Evolutionary conservation across 768 basidiomycete species (phyloP).

Genomic region (Termitomyces sp.): DNA sequence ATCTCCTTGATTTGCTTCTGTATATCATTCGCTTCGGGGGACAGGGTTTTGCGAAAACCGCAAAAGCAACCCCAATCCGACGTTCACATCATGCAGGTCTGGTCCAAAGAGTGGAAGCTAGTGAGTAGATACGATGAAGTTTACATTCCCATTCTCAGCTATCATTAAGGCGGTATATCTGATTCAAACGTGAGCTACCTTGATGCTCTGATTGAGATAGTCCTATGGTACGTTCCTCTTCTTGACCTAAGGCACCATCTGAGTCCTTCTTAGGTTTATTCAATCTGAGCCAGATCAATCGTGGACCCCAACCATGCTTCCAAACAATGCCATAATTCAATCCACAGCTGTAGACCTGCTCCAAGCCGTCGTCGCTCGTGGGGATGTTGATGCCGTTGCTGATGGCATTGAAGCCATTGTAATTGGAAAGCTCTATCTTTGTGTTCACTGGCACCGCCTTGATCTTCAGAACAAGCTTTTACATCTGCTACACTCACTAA

Average conservation of each 20-base stretch:
- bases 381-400: slow-evolving; percentile 64
- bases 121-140: slow-evolving; percentile 30
- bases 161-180: slow-evolving; percentile 26
- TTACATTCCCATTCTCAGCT: slow-evolving; percentile 1
- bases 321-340: slow-evolving; percentile 62
- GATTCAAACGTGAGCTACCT: slow-evolving; percentile 64
- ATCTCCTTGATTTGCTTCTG: slow-evolving; percentile 73
- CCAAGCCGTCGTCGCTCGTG: slow-evolving; percentile 75
- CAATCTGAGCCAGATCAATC: slow-evolving; percentile 67
- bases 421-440: slow-evolving; percentile 69
- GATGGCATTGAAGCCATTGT: slow-evolving; percentile 66
- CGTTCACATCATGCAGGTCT: slow-evolving; percentile 63
- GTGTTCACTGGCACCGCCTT: slow-evolving; percentile 61
- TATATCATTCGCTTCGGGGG: slow-evolving; percentile 84
- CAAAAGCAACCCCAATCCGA: slow-evolving; percentile 56
- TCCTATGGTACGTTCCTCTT: slow-evolving; percentile 53
- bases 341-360: slow-evolving; percentile 75
- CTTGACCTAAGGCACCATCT: background rate
- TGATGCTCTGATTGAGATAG: slow-evolving; percentile 67
- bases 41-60: slow-evolving; percentile 77
- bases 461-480: slow-evolving; percentile 93
- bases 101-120: slow-evolving; percentile 50
- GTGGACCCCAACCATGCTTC: slow-evolving; percentile 45
- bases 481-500: slow-evolving; percentile 82
- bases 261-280: slow-evolving; percentile 46